Percentiles rank a stretch among this genome's conserved stretches.
phyloP scores from a whole-genome alignment of 257 asterid genomes.

The Primulina huaijiensis region DNA sequence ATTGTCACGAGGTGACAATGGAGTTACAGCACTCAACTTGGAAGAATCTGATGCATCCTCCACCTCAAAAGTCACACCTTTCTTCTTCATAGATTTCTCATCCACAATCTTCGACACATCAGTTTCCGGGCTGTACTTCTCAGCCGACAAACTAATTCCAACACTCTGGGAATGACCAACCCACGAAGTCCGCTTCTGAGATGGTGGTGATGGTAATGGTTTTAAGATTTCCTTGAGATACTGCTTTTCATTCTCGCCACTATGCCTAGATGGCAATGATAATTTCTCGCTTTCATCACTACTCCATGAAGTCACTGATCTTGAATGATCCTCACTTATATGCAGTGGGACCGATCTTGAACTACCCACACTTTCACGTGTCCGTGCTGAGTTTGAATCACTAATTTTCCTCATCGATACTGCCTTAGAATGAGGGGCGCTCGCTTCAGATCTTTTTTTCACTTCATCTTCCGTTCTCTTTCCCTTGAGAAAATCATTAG shows the following conservation, averaged over 20 bases:
- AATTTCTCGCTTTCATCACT: slow-evolving; percentile 27
- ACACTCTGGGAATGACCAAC: slow-evolving; percentile 21
- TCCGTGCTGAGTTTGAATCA: slow-evolving; percentile 37
- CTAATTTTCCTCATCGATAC: slow-evolving; percentile 23
- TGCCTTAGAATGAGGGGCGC: slow-evolving; percentile 32
- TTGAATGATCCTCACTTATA: slow-evolving; percentile 28
- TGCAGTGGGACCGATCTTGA: slow-evolving; percentile 34
- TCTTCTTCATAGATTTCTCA: slow-evolving; percentile 60
- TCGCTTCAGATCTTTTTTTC: slow-evolving; percentile 35
- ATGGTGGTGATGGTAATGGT: slow-evolving; percentile 21
- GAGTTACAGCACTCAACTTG: slow-evolving; percentile 53
- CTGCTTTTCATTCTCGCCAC: slow-evolving; percentile 22
- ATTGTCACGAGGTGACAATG: slow-evolving; percentile 64
- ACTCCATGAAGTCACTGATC: slow-evolving; percentile 28
- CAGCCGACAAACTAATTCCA: slow-evolving; percentile 51
- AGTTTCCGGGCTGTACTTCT: slow-evolving; percentile 52
- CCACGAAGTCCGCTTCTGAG: slow-evolving; percentile 29
- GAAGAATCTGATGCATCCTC: slow-evolving; percentile 69
- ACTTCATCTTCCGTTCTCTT: slow-evolving; percentile 33
- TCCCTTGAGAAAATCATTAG: slow-evolving; percentile 39
- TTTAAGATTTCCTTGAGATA: background rate
- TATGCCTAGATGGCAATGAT: slow-evolving; percentile 18
- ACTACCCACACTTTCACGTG: slow-evolving; percentile 31
- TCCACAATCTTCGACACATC: slow-evolving; percentile 53
- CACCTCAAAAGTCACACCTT: slow-evolving; percentile 86